These are phyloP conservation scores for Zoysia japonica DNA, from an alignment of 176 grass and related monocot genomes.

Conservation along the genomic window DNA sequence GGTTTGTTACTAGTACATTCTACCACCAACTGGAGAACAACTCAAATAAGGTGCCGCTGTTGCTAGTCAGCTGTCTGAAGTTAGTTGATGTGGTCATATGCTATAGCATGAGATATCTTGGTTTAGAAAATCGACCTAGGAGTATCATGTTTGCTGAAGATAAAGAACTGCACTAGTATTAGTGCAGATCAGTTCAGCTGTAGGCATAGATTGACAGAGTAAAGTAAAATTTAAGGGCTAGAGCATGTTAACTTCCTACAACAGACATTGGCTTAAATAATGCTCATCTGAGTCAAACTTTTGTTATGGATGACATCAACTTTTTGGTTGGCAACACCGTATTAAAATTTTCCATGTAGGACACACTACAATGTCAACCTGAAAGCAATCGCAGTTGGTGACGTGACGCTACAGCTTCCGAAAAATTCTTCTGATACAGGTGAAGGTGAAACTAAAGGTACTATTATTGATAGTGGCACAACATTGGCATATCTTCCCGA, in stretches of 20 bases:
- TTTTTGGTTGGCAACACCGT: neutral
- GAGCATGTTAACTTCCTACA: neutral
- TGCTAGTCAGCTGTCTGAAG: too few species aligned
- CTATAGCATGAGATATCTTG: too few species aligned
- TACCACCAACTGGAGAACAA: slow-evolving; percentile 9
- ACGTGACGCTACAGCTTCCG: slow-evolving; percentile 59
- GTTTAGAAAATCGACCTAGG: too few species aligned
- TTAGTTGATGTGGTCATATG: too few species aligned
- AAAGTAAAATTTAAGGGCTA: neutral
- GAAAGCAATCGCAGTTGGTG: slow-evolving; percentile 71
- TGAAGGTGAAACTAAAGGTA: slow-evolving; percentile 51
- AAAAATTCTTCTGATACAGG: slow-evolving; percentile 51
- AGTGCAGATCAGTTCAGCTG: neutral
- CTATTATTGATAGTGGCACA: slow-evolving; percentile 95
- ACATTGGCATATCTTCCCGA: slow-evolving; percentile 84
- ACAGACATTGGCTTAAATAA: neutral
- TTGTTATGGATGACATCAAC: slow-evolving; percentile 3
- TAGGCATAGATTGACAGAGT: neutral
- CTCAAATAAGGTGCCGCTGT: neutral
- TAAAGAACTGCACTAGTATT: neutral
- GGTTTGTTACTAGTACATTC: neutral
- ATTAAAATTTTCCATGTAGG: slow-evolving; percentile 50
- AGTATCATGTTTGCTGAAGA: neutral
- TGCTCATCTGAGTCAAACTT: neutral
- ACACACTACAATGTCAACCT: slow-evolving; percentile 92